Evolutionary conservation across 805 yeast species (phyloP), one percentile per base, ranked within the genome.

Genomic region (Tetrapisispora nanseiensis): DNA sequence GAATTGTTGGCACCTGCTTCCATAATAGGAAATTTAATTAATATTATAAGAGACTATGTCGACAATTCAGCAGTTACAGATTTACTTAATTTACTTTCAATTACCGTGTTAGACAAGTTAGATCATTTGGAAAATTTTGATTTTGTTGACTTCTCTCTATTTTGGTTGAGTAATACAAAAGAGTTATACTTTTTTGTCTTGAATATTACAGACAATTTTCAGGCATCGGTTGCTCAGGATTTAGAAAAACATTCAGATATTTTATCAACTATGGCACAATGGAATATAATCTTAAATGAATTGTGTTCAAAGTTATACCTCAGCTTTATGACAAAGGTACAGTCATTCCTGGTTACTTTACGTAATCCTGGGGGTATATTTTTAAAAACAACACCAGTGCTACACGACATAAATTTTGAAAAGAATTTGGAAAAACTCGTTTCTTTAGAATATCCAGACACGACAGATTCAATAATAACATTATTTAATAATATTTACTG

Each of bases 401-500:
- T 36, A 16, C 27, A 36, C 19, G 39, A 28, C 21, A 15, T 28
- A n/a, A 27, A 27, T 20, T 27, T 22, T 36, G 39, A 27, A 19
- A 27, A 36, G 8, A 36, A 27, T 19, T 21, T 28, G 10, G 33
- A 36, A n/a, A 26, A 19, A 13, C 10, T 36, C 3, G 39, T 27
- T n/a, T n/a, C 15, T 20, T n/a, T 20, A 6, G 33, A 27, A 13
- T 27, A 16, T 27, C 32, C 33, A 12, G 28, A 37, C n/a, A 27
- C 41, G 1, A 23, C 26, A 7, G 41, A 39, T 39, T 21, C 19
- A 18, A 9, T 32, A 11, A 19, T 39, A n/a, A 15, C 21, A 6
- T 31, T 39, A 9, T 39, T 31, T 13, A 32, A 39, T 26, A 19
- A 39, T 23, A 9, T 32, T 12, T 39, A 24, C 15, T 39, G 41